Conservation (phyloP, 208 protist species). For the Blastocrithidia nonstop region DNA sequence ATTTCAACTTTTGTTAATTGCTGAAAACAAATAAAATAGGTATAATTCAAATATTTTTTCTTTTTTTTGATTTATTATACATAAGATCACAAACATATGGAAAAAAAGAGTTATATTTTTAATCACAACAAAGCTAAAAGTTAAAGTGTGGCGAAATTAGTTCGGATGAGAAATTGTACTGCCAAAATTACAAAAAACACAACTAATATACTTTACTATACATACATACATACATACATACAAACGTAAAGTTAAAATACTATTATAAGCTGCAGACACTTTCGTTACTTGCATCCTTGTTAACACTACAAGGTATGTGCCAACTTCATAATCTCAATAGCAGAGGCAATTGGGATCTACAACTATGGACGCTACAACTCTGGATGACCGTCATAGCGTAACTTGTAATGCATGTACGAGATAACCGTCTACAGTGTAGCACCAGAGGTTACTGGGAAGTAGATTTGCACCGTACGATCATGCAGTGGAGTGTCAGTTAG, state of each 20-base stretch:
- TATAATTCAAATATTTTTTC: no score
- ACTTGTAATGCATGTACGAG: slow-evolving; percentile 78
- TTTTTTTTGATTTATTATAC: no score
- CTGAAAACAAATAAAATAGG: no score
- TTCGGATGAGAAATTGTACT: no score
- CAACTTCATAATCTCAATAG: slow-evolving; percentile 65
- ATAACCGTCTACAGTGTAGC: slow-evolving; percentile 42
- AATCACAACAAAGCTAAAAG: no score
- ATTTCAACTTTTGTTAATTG: no score
- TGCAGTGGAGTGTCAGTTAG: no score
- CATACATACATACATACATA: slow-evolving; percentile 1
- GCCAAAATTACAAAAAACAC: neutral
- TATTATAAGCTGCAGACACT: no score
- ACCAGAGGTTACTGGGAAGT: slow-evolving; percentile 29
- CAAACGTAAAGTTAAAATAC: neutral
- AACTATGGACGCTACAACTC: slow-evolving; percentile 35
- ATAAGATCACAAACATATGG: no score
- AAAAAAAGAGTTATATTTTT: no score
- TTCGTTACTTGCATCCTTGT: no score
- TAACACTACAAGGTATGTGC: slow-evolving; percentile 56
- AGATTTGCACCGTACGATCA: slow-evolving; percentile 16
- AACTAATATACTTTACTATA: neutral
- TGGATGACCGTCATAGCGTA: slow-evolving; percentile 43
- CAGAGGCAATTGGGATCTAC: slow-evolving; percentile 22
- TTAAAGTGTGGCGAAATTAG: no score